phyloP scores from a whole-genome alignment of 768 basidiomycete species.

The Russula sp. region DNA sequence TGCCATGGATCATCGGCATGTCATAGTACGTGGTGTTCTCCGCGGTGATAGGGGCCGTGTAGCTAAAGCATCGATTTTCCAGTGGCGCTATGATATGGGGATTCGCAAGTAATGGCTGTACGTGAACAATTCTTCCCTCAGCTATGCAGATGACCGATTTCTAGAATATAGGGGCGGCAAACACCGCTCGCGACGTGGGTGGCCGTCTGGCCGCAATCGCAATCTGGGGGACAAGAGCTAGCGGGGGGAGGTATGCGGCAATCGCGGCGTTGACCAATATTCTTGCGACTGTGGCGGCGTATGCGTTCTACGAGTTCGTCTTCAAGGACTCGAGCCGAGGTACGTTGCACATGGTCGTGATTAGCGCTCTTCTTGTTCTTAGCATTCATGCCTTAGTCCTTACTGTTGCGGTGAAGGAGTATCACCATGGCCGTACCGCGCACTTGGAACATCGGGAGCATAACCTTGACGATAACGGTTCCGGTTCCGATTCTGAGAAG shows the following conservation, averaged over 20 bases:
- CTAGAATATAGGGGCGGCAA: constrained; percentile 27
- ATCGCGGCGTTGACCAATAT: constrained; percentile 31
- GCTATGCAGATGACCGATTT: neutral
- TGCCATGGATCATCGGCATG: constrained; percentile 27
- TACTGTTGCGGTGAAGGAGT: constrained; percentile 4
- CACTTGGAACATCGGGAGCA: neutral
- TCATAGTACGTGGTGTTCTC: constrained; percentile 24
- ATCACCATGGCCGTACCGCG: constrained; percentile 16
- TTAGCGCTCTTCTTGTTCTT: neutral
- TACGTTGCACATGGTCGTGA: constrained; percentile 3
- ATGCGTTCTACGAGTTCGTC: constrained; percentile 27
- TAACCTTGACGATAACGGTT: neutral
- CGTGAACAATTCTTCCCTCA: constrained; percentile 7
- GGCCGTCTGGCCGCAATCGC: constrained; percentile 28
- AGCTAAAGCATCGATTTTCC: neutral
- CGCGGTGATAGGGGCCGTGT: neutral
- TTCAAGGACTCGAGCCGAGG: constrained; percentile 29
- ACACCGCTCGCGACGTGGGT: constrained; percentile 30
- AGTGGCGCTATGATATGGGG: constrained; percentile 28
- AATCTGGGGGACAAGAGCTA: constrained; percentile 28
- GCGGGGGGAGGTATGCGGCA: constrained; percentile 32
- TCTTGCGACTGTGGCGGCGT: constrained; percentile 29
- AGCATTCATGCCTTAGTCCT: constrained; percentile 12
- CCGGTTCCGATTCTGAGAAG: constrained; percentile 8
- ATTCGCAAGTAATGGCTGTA: constrained; percentile 26